Evolutionary conservation across 768 basidiomycete species (phyloP).

Genomic region (Leccinum longicurvipes): DNA sequence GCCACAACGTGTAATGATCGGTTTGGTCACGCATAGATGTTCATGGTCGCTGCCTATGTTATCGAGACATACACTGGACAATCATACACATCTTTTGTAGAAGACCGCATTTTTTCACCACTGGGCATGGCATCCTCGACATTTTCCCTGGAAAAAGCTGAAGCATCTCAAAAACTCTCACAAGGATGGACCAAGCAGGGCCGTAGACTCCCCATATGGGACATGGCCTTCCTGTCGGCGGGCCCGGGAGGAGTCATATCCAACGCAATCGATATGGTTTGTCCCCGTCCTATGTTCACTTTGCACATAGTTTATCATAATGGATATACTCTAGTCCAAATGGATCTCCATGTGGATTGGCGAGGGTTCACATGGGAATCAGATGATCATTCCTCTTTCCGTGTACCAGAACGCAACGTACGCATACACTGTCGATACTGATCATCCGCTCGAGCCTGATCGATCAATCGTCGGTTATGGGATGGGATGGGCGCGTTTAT

Average conservation of each 20-base stretch:
- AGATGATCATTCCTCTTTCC: constrained; percentile 31
- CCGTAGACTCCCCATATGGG: constrained; percentile 32
- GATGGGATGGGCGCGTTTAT: constrained; percentile 38
- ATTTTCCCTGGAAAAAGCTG: constrained; percentile 33
- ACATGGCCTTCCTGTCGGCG: constrained; percentile 23
- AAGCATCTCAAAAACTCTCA: constrained; percentile 28
- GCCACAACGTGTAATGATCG: not conserved
- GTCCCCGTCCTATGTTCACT: constrained; percentile 2
- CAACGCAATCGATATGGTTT: constrained; percentile 40
- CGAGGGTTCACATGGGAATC: constrained; percentile 29
- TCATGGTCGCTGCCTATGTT: constrained; percentile 33
- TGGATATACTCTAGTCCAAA: constrained; percentile 8
- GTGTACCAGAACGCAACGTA: constrained; percentile 31
- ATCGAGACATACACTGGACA: constrained; percentile 32
- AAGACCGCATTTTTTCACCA: constrained; percentile 39
- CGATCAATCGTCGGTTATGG: constrained; percentile 37
- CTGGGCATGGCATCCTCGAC: constrained; percentile 41
- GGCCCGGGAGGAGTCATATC: constrained; percentile 46
- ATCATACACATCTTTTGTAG: constrained; percentile 39
- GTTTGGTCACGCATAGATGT: constrained; percentile 33
- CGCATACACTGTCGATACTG: constrained; percentile 25
- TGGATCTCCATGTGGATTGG: constrained; percentile 39
- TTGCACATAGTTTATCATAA: constrained; percentile 20
- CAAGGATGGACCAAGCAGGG: constrained; percentile 34
- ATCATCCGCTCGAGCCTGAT: constrained; percentile 8